phyloP scores from a whole-genome alignment of 2,329 filamentous ascomycete genomes.

The Lecanicillium sp. region DNA sequence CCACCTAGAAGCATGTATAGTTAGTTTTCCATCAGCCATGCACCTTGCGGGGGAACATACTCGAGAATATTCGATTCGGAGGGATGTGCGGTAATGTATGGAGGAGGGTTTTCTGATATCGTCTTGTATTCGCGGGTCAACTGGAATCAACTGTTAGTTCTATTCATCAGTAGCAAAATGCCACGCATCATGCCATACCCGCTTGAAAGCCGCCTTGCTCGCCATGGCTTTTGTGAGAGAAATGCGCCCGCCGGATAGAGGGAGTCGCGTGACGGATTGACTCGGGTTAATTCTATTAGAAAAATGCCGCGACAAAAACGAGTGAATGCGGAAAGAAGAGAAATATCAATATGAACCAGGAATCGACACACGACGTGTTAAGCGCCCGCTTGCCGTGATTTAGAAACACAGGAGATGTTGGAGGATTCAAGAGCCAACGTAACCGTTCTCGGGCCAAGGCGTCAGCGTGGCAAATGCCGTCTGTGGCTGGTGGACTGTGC shows the following conservation, averaged over 20 bases:
- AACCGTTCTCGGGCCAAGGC: conserved; percentile 4
- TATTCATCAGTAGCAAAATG: neutral
- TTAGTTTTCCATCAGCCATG: conserved; percentile 9
- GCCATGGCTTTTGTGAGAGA: conserved; percentile 47
- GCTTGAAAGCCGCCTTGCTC: conserved; percentile 66
- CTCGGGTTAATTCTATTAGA: neutral
- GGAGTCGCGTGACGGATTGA: conserved; percentile 12
- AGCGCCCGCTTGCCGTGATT: neutral
- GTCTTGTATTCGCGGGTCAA: conserved; percentile 58
- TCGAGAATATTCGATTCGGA: conserved; percentile 90
- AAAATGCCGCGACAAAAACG: neutral
- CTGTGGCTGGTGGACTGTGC: neutral
- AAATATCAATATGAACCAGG: neutral
- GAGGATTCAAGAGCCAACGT: neutral
- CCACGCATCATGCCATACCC: conserved; percentile 40
- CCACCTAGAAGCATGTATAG: conserved; percentile 52
- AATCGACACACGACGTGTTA: neutral
- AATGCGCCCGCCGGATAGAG: neutral
- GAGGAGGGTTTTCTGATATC: conserved; percentile 69
- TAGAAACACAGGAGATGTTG: conserved; percentile 1
- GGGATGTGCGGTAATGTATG: conserved; percentile 83
- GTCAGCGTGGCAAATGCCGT: conserved; percentile 12
- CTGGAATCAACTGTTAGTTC: conserved; percentile 30
- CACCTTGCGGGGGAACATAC: no score
- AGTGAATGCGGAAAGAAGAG: neutral